Base-by-base conservation (phyloP, 1,139 yeast species). In the Yamadazyma oceani region DNA sequence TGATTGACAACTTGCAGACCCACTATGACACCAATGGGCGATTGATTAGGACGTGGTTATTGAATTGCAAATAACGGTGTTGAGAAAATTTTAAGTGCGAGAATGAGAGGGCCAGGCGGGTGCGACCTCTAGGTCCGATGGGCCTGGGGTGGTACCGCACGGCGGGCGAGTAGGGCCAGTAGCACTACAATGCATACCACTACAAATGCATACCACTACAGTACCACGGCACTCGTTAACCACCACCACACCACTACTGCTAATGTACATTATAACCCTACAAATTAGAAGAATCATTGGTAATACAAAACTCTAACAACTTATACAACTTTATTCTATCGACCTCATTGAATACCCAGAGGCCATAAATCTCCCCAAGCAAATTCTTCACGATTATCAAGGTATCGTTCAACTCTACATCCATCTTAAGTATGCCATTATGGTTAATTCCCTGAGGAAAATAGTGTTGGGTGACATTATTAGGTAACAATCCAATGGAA, bases 301-400 rank as follows among this genome's bases (percentile, higher is more conserved):
- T 71, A 46, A 78, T 64, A 47, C 82, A 78, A 57, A 72, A 80
- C 40, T 80, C 76, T 27, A 87, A 61, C 39, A 85, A 65, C 54
- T 76, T 74, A 50, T 67, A 75, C 32, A 86, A 68, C 48, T 78
- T 75, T 35, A 73, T 73, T 50, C 96, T 69, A 52, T 89, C 96
- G 3, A 72, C 77, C 39, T 80, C 85, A 44, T 85, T 81, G 56
- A 85, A 89, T 16, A 89, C 74, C 97, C 97, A 90, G 40, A 90
- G 68, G 1, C 97, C 97, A 57, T 79, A 89, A 39, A 89, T 85
- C 34, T 83, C 88, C 10, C 88, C 94, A 38, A 80, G 69, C 31
- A 84, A 64, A 47, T 83, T 84, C 57, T 85, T 85, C 21, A 89
- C 78, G 55, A 90, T 89, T 36, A 90, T 80, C 53, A 89, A 74